phyloP scores from a whole-genome alignment of 2,329 filamentous ascomycete genomes.

The Fusarium musae region DNA sequence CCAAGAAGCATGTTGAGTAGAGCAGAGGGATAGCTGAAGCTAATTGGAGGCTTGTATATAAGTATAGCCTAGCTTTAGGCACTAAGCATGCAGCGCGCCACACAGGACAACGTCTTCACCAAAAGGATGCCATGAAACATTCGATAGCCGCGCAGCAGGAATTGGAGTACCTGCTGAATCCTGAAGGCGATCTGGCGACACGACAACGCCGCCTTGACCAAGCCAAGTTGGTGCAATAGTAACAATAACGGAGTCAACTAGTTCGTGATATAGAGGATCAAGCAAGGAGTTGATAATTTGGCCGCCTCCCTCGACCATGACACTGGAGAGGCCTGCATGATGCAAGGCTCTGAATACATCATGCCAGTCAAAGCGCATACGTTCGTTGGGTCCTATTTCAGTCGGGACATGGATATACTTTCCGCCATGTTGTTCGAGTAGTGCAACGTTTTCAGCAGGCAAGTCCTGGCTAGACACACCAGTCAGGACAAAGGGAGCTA shows the following conservation, averaged over 20 bases:
- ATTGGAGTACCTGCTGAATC: slow-evolving; percentile 62
- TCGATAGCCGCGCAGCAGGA: slow-evolving; percentile 71
- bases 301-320: slow-evolving; percentile 94
- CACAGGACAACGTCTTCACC: slow-evolving; percentile 87
- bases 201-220: slow-evolving; percentile 83
- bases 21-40: neutral
- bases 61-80: slow-evolving; percentile 15
- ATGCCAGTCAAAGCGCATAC: slow-evolving; percentile 69
- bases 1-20: neutral
- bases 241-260: slow-evolving; percentile 83
- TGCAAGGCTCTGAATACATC: slow-evolving; percentile 69
- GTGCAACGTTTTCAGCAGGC: slow-evolving; percentile 53
- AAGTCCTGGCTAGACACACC: slow-evolving; percentile 56
- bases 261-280: slow-evolving; percentile 65
- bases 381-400: slow-evolving; percentile 51
- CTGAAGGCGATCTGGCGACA: slow-evolving; percentile 72
- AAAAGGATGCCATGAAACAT: slow-evolving; percentile 79
- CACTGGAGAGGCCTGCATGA: slow-evolving; percentile 72
- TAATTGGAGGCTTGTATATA: slow-evolving; percentile 22
- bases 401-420: slow-evolving; percentile 58
- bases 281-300: slow-evolving; percentile 84
- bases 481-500: slow-evolving; percentile 78
- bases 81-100: slow-evolving; percentile 63
- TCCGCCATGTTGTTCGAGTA: slow-evolving; percentile 63
- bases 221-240: slow-evolving; percentile 92